A percentile compares a stretch with the other conserved stretches of the same genome.
Conservation (phyloP, 306 rosid species). For the Vachellia collinsii region DNA sequence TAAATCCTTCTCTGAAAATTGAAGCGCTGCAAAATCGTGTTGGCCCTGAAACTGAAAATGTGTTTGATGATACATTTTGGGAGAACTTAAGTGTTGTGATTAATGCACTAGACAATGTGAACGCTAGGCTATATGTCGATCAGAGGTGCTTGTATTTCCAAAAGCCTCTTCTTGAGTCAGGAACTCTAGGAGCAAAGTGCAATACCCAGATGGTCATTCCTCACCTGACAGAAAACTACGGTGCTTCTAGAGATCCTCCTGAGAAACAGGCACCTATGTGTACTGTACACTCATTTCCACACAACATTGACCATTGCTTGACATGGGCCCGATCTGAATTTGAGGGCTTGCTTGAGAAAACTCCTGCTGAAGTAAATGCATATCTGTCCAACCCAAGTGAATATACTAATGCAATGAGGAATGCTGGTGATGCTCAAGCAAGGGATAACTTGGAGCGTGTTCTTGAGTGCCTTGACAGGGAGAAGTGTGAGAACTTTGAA, state of each 20-base stretch:
- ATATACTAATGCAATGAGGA: slow-evolving; percentile 65
- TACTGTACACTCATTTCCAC: slow-evolving; percentile 97
- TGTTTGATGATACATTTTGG: slow-evolving; percentile 78
- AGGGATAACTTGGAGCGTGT: slow-evolving; percentile 94
- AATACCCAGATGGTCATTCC: slow-evolving; percentile 99
- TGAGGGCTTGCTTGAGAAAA: slow-evolving; percentile 97
- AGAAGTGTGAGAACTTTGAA: slow-evolving; percentile 77
- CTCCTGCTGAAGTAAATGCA: slow-evolving; percentile 91
- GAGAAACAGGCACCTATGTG: slow-evolving; percentile 99
- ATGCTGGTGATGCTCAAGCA: slow-evolving; percentile 98
- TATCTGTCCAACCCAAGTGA: slow-evolving; percentile 84
- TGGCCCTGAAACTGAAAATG: slow-evolving; percentile 81
- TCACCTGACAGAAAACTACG: slow-evolving; percentile 94
- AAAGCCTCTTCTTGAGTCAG: slow-evolving; percentile 98
- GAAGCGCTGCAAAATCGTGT: slow-evolving; percentile 85
- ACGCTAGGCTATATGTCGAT: slow-evolving; percentile 92
- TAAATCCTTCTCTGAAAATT: slow-evolving; percentile 62
- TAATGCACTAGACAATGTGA: slow-evolving; percentile 95
- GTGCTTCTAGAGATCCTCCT: slow-evolving; percentile 99
- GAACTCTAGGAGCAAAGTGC: slow-evolving; percentile 98
- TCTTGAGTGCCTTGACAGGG: slow-evolving; percentile 89
- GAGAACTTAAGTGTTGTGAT: slow-evolving; percentile 74
- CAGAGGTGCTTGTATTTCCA: slow-evolving; percentile 97
- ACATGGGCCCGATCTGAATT: slow-evolving; percentile 99
- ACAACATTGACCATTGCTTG: slow-evolving; percentile 97